These are phyloP conservation scores for Hypoxylon sp. DNA, from an alignment of 2,329 filamentous ascomycete genomes.

Conservation along the genomic window DNA sequence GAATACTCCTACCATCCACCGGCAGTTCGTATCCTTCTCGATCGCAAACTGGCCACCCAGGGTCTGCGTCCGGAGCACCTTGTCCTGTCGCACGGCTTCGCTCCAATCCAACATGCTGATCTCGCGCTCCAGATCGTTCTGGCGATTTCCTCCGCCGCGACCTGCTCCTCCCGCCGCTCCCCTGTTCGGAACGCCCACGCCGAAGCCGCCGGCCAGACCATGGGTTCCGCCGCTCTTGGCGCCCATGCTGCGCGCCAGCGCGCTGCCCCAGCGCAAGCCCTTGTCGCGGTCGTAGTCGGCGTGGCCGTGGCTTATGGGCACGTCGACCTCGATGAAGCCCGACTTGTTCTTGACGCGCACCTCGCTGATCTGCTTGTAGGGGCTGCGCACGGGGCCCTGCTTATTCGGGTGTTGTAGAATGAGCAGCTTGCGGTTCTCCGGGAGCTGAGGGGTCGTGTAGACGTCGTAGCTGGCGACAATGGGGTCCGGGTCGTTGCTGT, in stretches of 20 bases:
- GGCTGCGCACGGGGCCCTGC: constrained; percentile 63
- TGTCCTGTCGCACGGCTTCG: constrained; percentile 77
- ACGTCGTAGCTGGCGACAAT: constrained; percentile 84
- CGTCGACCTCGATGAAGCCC: constrained; percentile 91
- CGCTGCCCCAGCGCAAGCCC: constrained; percentile 85
- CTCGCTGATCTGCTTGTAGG: constrained; percentile 77
- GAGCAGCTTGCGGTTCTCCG: constrained; percentile 75
- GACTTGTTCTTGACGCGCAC: constrained; percentile 86
- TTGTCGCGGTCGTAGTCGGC: constrained; percentile 86
- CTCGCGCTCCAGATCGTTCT: constrained; percentile 59
- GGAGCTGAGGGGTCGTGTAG: constrained; percentile 82
- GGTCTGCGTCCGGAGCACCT: constrained; percentile 84
- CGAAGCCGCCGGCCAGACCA: constrained; percentile 81
- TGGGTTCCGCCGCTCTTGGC: constrained; percentile 75
- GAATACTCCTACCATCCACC: constrained; percentile 94
- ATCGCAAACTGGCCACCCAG: constrained; percentile 84
- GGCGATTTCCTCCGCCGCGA: constrained; percentile 55
- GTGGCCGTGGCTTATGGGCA: constrained; percentile 79
- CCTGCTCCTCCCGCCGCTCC: constrained; percentile 53
- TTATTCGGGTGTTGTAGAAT: constrained; percentile 92
- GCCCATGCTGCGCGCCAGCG: constrained; percentile 73
- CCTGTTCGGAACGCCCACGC: constrained; percentile 66
- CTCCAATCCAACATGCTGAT: constrained; percentile 73
- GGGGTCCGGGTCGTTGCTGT: constrained; percentile 70
- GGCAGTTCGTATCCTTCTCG: constrained; percentile 74